Percentiles rank a stretch among this genome's conserved stretches.
Conservation (phyloP, 2,329 filamentous ascomycete genomes). For the Massarina eburnea region DNA sequence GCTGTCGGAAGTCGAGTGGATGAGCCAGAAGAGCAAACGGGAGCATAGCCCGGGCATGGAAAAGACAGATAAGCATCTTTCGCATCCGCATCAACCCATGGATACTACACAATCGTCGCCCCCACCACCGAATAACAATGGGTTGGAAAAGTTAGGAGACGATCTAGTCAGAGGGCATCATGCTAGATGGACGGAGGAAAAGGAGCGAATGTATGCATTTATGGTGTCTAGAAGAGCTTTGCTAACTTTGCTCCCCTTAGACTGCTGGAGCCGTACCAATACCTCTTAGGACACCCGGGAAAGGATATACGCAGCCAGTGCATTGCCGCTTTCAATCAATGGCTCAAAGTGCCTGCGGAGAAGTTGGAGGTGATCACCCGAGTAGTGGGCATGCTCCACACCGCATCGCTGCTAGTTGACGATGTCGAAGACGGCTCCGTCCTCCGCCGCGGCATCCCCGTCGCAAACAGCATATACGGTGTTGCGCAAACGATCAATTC, state of each 20-base stretch:
- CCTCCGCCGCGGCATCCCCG: constrained; percentile 76
- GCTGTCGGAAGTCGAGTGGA: constrained; percentile 43
- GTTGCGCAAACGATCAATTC: constrained; percentile 87
- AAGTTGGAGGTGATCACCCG: constrained; percentile 74
- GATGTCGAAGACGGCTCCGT: constrained; percentile 83
- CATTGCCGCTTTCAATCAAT: constrained; percentile 78
- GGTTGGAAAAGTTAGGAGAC: constrained; percentile 37
- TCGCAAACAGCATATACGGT: constrained; percentile 83
- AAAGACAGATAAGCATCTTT: neutral
- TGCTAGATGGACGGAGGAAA: constrained; percentile 67
- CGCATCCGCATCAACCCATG: constrained; percentile 11
- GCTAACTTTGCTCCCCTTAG: neutral
- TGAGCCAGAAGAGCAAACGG: constrained; percentile 43
- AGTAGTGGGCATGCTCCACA: constrained; percentile 84
- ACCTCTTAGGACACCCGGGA: constrained; percentile 75
- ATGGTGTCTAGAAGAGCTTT: no score
- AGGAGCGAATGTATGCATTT: constrained; percentile 67
- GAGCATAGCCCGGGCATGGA: constrained; percentile 21
- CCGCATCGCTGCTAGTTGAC: constrained; percentile 79
- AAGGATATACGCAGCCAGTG: constrained; percentile 83
- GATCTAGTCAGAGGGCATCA: constrained; percentile 46
- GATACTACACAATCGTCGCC: constrained; percentile 36
- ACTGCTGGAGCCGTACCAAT: constrained; percentile 76
- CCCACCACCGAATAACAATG: constrained; percentile 22
- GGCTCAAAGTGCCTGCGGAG: constrained; percentile 71